Base-by-base conservation (phyloP, 768 basidiomycete species). In the Collybiopsis confluens region DNA sequence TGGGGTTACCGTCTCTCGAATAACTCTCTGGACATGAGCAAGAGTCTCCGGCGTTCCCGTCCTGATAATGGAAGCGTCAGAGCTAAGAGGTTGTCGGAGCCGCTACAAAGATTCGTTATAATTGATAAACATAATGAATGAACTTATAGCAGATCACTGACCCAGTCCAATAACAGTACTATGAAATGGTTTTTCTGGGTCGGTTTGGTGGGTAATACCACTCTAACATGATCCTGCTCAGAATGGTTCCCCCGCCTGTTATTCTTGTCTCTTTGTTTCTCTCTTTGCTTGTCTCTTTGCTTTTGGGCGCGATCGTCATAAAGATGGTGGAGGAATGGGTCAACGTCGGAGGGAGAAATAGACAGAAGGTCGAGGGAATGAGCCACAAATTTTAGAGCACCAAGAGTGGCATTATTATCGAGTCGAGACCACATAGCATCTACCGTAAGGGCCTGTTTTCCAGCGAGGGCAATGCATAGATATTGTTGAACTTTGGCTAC, bases 11-110 rank as follows among this genome's bases (percentile, higher is more conserved):
- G 65, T 64, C 0, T 58, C 37, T 15, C 57, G 45, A 33, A 67
- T 66, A 8, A 68, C 65, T 20, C 40, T 28, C 37, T 60, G 63
- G 43, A 69, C 59, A 20, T 60, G 26, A 2, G 24, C 23, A n/a
- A 59, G 33, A 26, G 52, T 42, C 41, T 52, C 51, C 13, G 48
- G 36, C 13, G 48, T 50, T 38, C 48, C 48, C 16, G 36, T 50
- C 23, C 18, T 21, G 6, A 50, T 26, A 11, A 50, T 50, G 36
- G 3, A 41, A 21, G 7, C 35, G 10, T 50, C 35, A 6, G 35
- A 50, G 18, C 13, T 16, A 16, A 16, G 36, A 33, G 48, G 11
- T 50, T 50, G 48, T 13, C 4, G 21, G 9, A 50, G 21, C 26
- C 48, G 37, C 48, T 50, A 49, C 23, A 24, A 33, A 27, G 20